Evolutionary conservation across 352 stramenopile genomes (phyloP).

Genomic region (Globisporangium parvum): DNA sequence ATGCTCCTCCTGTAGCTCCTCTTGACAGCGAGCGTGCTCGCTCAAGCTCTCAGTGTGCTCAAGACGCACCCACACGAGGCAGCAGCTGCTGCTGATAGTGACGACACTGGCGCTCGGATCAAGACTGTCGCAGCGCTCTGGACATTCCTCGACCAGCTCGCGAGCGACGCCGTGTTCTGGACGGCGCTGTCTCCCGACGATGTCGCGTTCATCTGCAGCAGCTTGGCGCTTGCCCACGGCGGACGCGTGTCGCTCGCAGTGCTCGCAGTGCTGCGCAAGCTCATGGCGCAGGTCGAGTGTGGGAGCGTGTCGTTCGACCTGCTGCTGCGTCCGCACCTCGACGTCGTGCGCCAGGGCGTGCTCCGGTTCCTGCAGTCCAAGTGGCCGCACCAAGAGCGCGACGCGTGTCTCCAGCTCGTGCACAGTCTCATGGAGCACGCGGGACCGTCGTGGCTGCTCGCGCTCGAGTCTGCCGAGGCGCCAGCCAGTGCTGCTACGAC

Average conservation of each 20-base stretch:
- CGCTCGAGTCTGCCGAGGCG: conserved; percentile 26
- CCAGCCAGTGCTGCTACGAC: background rate
- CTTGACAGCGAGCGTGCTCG: conserved; percentile 32
- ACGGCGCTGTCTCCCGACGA: conserved; percentile 35
- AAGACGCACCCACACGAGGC: conserved; percentile 25
- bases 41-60: conserved; percentile 38
- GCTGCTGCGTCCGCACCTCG: conserved; percentile 49
- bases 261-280: conserved; percentile 49
- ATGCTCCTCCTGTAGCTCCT: conserved; percentile 25
- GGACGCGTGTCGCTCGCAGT: conserved; percentile 26
- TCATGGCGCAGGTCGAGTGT: conserved; percentile 45
- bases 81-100: conserved; percentile 4
- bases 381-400: conserved; percentile 64
- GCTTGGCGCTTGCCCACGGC: conserved; percentile 36
- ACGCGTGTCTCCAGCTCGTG: conserved; percentile 54
- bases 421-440: conserved; percentile 56
- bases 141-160: conserved; percentile 36
- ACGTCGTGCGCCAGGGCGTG: conserved; percentile 48
- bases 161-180: conserved; percentile 38
- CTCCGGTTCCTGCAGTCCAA: conserved; percentile 63
- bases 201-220: conserved; percentile 62
- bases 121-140: conserved; percentile 31
- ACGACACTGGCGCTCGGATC: background rate
- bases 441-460: conserved; percentile 56
- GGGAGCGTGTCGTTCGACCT: conserved; percentile 26